A percentile compares a stretch with the other conserved stretches of the same genome.
phyloP scores from a whole-genome alignment of 2,329 filamentous ascomycete genomes.

The Chaetomium olivaceum region DNA sequence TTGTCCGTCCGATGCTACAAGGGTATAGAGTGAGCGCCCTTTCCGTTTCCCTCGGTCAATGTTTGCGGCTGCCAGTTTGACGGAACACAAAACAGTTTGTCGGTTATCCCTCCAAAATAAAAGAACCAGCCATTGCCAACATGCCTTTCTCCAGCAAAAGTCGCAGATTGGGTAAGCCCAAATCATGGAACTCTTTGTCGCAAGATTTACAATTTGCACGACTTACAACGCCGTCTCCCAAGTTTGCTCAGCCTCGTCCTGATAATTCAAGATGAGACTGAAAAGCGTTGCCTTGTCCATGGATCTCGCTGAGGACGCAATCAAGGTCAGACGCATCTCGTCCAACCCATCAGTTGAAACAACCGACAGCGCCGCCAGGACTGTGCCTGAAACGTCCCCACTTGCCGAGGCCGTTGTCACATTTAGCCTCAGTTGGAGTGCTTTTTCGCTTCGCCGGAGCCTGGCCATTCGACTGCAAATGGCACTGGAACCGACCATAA shows the following conservation, averaged over 20 bases:
- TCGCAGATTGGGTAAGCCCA: neutral
- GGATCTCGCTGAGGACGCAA: neutral
- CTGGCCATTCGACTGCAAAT: neutral
- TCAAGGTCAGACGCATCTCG: conserved; percentile 15
- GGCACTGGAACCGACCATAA: neutral
- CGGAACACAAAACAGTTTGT: neutral
- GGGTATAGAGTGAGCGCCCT: neutral
- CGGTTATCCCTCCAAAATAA: neutral
- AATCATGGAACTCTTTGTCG: neutral
- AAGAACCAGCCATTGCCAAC: neutral
- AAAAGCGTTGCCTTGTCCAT: neutral
- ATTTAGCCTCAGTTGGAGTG: conserved; percentile 13
- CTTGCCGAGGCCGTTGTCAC: conserved; percentile 5
- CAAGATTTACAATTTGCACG: conserved; percentile 6
- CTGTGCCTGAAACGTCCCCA: conserved; percentile 22
- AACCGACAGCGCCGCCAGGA: neutral
- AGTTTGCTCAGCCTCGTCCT: conserved; percentile 2
- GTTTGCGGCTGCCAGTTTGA: neutral
- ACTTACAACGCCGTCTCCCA: neutral
- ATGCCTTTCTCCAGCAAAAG: conserved; percentile 1
- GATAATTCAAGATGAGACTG: neutral
- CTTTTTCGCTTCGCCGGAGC: conserved; percentile 1
- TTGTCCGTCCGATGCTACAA: neutral
- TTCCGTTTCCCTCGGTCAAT: neutral
- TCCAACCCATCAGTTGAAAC: conserved; percentile 22